Base-by-base conservation (phyloP, 192 early-diverging fungal species). In the Pilobolus umbonatus region DNA sequence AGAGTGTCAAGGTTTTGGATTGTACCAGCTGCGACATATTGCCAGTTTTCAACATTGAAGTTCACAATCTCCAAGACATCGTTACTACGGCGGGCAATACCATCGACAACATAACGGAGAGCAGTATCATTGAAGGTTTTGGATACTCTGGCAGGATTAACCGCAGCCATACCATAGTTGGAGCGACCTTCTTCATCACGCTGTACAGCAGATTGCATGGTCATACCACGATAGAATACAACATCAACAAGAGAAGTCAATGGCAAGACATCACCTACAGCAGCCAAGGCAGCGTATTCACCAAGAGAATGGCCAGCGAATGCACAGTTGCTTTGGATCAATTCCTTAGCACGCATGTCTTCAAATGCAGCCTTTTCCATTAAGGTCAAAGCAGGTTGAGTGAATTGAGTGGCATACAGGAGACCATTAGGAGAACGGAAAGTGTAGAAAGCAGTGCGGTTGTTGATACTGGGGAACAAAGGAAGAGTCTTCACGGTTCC, bases 11-110 rank as follows among this genome's bases (percentile, higher is more conserved):
- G 73, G 71, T 85, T 85, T 56, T 80, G 72, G 55, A 92, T 74
- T 54, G 90, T 84, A 72, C 94, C 94, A 52, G 94, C 90, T 62
- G 90, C 85, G 11, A 96, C 93, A 60, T 96, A 96, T 74, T 96
- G 94, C 83, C 90, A 87, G 79, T 94, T 94, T 71, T 94, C 92
- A 48, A 98, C 93, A 76, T 98, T 98, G 85, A 85, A 94, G 76
- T 98, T 98, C 69, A 98, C 93, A 62, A 96, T 93, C 64, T 98
- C 95, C 57, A 95, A 70, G 17, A 95, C 75, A 39, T 84, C 85
- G 55, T 81, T 78, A 53, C 87, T 84, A 56, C 83, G 77, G 65
- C 85, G 80, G 52, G 88, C 85, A 71, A 98, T 89, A 30, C 86
- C 77, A 57, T 85, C 80, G 15, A 98, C 88, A 46, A 94, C 78